A percentile compares a stretch with the other conserved stretches of the same genome.
phyloP scores from a whole-genome alignment of 1,284 basidiomycete genomes.

The Naganishia sp. region DNA sequence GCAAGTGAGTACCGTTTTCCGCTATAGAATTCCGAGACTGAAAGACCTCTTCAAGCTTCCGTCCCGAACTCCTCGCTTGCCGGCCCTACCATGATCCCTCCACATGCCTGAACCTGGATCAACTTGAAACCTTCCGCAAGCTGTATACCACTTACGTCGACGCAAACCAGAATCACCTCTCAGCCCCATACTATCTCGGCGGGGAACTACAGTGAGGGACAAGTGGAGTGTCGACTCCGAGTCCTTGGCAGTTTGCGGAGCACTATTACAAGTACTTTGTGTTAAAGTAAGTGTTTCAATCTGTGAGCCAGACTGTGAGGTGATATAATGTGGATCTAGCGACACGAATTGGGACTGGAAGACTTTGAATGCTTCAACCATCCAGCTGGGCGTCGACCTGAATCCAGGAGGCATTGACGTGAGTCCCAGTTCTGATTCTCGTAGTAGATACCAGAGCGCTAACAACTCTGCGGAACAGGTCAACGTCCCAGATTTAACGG shows the following conservation, averaged over 20 bases:
- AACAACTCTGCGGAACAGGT: background rate
- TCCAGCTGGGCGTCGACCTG: slow-evolving; percentile 4
- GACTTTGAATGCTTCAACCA: slow-evolving; percentile 10
- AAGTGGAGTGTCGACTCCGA: slow-evolving; percentile 5
- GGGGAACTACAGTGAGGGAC: slow-evolving; percentile 6
- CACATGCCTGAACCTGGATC: slow-evolving; percentile 8
- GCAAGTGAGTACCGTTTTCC: slow-evolving; percentile 4
- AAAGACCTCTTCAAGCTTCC: slow-evolving; percentile 1
- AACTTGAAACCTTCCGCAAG: slow-evolving; percentile 21
- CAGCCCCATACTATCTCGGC: slow-evolving; percentile 3
- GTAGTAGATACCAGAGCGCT: background rate
- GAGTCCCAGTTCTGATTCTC: background rate
- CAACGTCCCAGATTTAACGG: slow-evolving; percentile 40
- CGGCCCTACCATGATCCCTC: background rate
- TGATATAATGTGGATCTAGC: background rate
- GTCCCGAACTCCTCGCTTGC: slow-evolving; percentile 5
- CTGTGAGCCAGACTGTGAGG: background rate
- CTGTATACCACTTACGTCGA: slow-evolving; percentile 20
- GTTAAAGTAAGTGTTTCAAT: slow-evolving; percentile 7
- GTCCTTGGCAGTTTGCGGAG: slow-evolving; percentile 6
- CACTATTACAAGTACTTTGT: slow-evolving; percentile 21
- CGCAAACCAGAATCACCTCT: slow-evolving; percentile 7
- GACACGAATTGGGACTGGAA: slow-evolving; percentile 19
- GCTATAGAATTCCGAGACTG: too few relatives aligned
- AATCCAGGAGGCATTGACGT: slow-evolving; percentile 19